Conservation (phyloP, 352 stramenopile species). For the Pythium chondricola region DNA sequence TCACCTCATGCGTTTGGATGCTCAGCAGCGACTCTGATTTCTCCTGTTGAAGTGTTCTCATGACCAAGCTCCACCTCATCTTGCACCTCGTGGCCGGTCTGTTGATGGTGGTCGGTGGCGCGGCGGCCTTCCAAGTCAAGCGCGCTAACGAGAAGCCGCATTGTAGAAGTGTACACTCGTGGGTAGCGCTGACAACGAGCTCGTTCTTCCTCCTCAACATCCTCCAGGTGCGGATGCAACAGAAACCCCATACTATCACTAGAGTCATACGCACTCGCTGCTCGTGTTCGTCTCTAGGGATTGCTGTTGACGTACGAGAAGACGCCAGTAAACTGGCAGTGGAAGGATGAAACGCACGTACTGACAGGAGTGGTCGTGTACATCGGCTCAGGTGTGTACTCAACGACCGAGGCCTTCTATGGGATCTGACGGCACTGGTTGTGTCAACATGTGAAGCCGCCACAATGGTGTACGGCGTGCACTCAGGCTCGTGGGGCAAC, state of each 20-base stretch:
- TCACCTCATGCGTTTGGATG: neutral
- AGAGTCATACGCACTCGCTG: too few relatives aligned
- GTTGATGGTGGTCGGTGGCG: slow-evolving; percentile 32
- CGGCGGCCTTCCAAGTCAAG: slow-evolving; percentile 35
- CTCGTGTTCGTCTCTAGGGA: slow-evolving; percentile 12
- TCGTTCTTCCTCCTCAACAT: slow-evolving; percentile 62
- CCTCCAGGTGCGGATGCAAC: slow-evolving; percentile 27
- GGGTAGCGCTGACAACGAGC: slow-evolving; percentile 38
- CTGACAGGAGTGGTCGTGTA: slow-evolving; percentile 54
- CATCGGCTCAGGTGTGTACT: slow-evolving; percentile 34
- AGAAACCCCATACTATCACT: neutral
- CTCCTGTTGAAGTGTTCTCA: slow-evolving; percentile 29
- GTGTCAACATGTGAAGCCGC: slow-evolving; percentile 12
- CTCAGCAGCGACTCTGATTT: neutral
- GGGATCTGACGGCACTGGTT: neutral
- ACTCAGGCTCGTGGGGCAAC: slow-evolving; percentile 35
- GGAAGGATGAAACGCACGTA: slow-evolving; percentile 66
- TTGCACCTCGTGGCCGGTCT: slow-evolving; percentile 35
- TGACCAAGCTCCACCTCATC: slow-evolving; percentile 53
- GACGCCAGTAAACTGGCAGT: slow-evolving; percentile 49
- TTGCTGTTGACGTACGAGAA: slow-evolving; percentile 59
- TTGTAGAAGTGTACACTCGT: slow-evolving; percentile 45
- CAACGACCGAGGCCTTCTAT: neutral
- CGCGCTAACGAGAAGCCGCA: slow-evolving; percentile 22
- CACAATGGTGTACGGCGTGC: slow-evolving; percentile 45